Conservation (phyloP, 23 red algal genomes). For the Agarophyton chilense region DNA sequence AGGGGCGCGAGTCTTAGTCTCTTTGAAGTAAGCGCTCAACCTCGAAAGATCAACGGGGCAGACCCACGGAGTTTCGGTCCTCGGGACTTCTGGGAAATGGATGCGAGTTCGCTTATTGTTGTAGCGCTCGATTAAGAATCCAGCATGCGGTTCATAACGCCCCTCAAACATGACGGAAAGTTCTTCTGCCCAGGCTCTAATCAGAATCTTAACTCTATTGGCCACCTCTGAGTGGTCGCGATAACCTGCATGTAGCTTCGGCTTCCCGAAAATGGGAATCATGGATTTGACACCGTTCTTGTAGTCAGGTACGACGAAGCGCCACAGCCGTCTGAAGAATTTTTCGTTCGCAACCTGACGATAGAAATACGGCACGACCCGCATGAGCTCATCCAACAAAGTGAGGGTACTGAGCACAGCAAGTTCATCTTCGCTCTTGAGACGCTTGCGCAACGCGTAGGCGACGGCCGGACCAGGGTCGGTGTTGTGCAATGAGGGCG, state of each 20-base stretch:
- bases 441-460: slow-evolving; percentile 83
- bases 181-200: slow-evolving; percentile 91
- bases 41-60: slow-evolving; percentile 51
- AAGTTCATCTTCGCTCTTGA: slow-evolving; percentile 79
- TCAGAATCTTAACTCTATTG: slow-evolving; percentile 74
- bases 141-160: slow-evolving; percentile 76
- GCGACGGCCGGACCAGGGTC: slow-evolving; percentile 72
- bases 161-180: slow-evolving; percentile 64
- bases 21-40: slow-evolving; percentile 15
- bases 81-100: slow-evolving; percentile 54
- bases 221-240: slow-evolving; percentile 43
- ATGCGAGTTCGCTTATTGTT: slow-evolving; percentile 71
- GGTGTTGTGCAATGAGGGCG: background rate
- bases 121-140: slow-evolving; percentile 82
- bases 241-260: slow-evolving; percentile 41
- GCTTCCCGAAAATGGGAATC: slow-evolving; percentile 65
- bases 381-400: slow-evolving; percentile 88
- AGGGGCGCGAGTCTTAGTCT: slow-evolving; percentile 2
- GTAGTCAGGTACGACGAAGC: slow-evolving; percentile 94
- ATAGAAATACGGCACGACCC: slow-evolving; percentile 88
- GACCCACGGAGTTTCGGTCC: slow-evolving; percentile 65
- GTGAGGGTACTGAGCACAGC: slow-evolving; percentile 74
- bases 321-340: slow-evolving; percentile 96
- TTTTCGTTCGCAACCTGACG: slow-evolving; percentile 85
- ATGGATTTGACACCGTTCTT: slow-evolving; percentile 82